These are phyloP conservation scores for Phaeoacremonium minimum DNA, from an alignment of 2,329 filamentous ascomycete genomes.

Conservation along the genomic window DNA sequence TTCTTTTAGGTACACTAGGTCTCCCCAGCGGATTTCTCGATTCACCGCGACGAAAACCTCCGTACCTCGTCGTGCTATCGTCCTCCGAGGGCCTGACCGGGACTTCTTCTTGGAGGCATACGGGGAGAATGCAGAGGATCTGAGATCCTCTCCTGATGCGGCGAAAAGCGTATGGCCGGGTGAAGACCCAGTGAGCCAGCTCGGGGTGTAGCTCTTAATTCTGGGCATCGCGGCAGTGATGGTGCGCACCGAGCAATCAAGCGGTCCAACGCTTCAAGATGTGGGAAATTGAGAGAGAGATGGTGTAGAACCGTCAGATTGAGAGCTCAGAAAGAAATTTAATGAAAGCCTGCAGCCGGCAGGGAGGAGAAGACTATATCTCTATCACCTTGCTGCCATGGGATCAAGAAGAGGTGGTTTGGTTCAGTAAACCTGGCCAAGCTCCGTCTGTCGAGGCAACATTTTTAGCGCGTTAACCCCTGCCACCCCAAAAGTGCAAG, in stretches of 20 bases:
- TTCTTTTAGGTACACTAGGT: slow-evolving; percentile 76
- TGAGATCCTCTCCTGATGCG: slow-evolving; percentile 31
- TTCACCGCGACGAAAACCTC: slow-evolving; percentile 88
- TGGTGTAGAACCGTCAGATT: no score
- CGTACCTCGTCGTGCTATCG: slow-evolving; percentile 75
- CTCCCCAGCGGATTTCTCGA: slow-evolving; percentile 88
- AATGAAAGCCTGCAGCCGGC: no score
- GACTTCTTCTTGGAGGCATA: slow-evolving; percentile 38
- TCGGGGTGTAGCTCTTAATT: slow-evolving; percentile 78
- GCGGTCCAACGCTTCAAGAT: no score
- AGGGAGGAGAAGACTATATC: no score
- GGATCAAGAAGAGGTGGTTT: no score
- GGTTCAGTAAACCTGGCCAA: no score
- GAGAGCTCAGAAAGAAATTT: no score
- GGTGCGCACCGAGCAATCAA: no score
- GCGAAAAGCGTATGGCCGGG: slow-evolving; percentile 77
- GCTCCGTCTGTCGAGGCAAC: no score
- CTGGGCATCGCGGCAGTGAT: slow-evolving; percentile 76
- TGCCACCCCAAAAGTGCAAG: no score
- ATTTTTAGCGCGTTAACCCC: slow-evolving; percentile 13
- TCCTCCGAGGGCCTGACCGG: slow-evolving; percentile 50
- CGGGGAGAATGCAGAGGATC: slow-evolving; percentile 20
- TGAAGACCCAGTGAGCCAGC: slow-evolving; percentile 77
- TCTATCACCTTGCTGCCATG: no score
- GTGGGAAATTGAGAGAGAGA: no score